Base-by-base conservation (phyloP, 176 grass and related monocot genomes). In the Bonia amplexicaulis region DNA sequence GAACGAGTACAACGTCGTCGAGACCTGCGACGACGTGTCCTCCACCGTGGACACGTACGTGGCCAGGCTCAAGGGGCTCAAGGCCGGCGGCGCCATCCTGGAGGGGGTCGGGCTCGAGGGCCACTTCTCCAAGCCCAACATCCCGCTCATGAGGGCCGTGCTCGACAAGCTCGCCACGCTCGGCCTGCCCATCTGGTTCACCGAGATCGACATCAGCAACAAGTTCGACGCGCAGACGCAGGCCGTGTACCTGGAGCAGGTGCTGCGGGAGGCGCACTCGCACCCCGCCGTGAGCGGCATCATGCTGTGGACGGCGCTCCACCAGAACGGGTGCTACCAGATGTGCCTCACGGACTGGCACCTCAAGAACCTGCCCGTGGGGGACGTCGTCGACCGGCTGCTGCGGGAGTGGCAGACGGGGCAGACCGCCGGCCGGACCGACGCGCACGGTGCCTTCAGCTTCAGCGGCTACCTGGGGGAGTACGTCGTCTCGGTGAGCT, bases 1-100 rank as follows among this genome's bases (percentile, higher is more conserved):
- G 96, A 99, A 99, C 62, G 96, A 99, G 90, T 99, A 78, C 85
- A 96, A 99, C 77, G 96, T 99, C 1, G 65, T 99, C 49, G 93
- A 99, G 89, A 99, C 93, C 67, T 99, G 96, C 85, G 93, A 93
- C 76, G 96, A 99, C 74, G 66, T 68, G 0, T 90, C 90, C 74
- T 99, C 96, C 22, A 92, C 91, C 11, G 96, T 99, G 0, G 96
- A 99, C 81, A 80, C 91, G 2, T 99, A 99, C 62, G 86, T 92
- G 3, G 51, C 82, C 16, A 87, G 82, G 66, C 89, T 99, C 51
- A 94, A 89, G 81, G 89, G 96, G 19, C 82, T 99, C 39, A 69
- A 86, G 3, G 40, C 71, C 23, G 93, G 81, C 57, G 96, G 96
- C 9, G 96, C 93, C 72, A 9, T 99, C 19, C 84, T 96, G 12